A percentile compares a stretch with the other conserved stretches of the same genome.
Evolutionary conservation across 202 grass and related monocot genomes (phyloP).

Genomic region (Schoenoplectus tabernaemontani): DNA sequence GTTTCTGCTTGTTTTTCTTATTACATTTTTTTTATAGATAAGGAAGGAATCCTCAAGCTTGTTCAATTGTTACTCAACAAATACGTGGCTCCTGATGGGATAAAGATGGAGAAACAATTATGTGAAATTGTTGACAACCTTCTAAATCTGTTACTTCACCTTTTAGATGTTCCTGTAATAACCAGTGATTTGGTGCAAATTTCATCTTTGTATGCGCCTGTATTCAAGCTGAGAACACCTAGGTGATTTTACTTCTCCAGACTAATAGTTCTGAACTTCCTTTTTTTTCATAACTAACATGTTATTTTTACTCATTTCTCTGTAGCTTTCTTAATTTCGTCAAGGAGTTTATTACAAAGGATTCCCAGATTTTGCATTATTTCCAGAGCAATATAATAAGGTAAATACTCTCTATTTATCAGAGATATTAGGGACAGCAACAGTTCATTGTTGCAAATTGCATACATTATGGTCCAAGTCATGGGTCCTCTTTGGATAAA

Average conservation of each 20-base stretch:
- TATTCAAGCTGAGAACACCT: constrained; percentile 49
- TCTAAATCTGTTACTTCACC: constrained; percentile 63
- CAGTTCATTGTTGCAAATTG: not conserved
- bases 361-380: constrained; percentile 35
- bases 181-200: constrained; percentile 41
- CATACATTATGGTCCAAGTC: not conserved
- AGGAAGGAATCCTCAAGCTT: constrained; percentile 42
- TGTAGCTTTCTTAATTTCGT: constrained; percentile 54
- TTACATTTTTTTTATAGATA: constrained; percentile 36
- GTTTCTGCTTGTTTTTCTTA: constrained; percentile 19
- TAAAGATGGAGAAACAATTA: constrained; percentile 28
- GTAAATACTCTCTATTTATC: constrained; percentile 25
- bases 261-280: no score
- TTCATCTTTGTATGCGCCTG: constrained; percentile 47
- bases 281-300: not conserved
- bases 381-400: constrained; percentile 67
- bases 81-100: constrained; percentile 41
- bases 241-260: constrained; percentile 34
- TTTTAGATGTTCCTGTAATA: constrained; percentile 74
- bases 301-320: constrained; percentile 17
- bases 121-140: constrained; percentile 51
- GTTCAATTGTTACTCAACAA: constrained; percentile 45
- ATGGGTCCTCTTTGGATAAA: not conserved
- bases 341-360: constrained; percentile 48
- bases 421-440: not conserved